phyloP scores from a whole-genome alignment of 2,329 filamentous ascomycete species.

The Daldinia eschscholtzii region DNA sequence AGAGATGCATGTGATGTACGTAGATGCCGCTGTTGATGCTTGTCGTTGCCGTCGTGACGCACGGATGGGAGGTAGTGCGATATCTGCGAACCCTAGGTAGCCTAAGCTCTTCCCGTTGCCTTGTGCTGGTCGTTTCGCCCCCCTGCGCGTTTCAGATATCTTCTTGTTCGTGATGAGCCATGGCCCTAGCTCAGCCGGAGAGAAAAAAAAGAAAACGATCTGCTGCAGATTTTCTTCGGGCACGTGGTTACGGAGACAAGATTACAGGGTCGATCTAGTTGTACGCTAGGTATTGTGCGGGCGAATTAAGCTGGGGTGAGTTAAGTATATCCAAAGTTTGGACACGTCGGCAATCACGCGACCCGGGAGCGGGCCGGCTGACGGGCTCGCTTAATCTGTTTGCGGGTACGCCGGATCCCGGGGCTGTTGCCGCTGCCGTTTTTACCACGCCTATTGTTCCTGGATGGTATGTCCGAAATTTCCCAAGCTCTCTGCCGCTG shows the following conservation, averaged over 20 bases:
- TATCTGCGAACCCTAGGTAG: not conserved
- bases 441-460: not conserved
- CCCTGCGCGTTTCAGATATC: slow-evolving; percentile 29
- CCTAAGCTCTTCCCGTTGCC: too few species aligned
- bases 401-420: not conserved
- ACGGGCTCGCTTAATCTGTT: not conserved
- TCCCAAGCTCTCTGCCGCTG: not conserved
- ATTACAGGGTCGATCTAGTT: slow-evolving; percentile 32
- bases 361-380: not conserved
- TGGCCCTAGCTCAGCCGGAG: not conserved
- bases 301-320: not conserved
- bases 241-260: slow-evolving; percentile 35
- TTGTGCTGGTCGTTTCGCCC: slow-evolving; percentile 4
- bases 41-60: slow-evolving; percentile 18
- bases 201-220: not conserved
- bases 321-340: not conserved
- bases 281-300: not conserved
- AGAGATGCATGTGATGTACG: slow-evolving; percentile 3
- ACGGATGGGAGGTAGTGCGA: slow-evolving; percentile 16
- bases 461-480: not conserved
- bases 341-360: not conserved
- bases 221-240: not conserved
- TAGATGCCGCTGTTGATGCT: not conserved
- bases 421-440: not conserved
- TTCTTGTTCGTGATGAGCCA: not conserved